These are phyloP conservation scores for Diaporthe sp. DNA, from an alignment of 2,329 filamentous ascomycete species.

Conservation along the genomic window DNA sequence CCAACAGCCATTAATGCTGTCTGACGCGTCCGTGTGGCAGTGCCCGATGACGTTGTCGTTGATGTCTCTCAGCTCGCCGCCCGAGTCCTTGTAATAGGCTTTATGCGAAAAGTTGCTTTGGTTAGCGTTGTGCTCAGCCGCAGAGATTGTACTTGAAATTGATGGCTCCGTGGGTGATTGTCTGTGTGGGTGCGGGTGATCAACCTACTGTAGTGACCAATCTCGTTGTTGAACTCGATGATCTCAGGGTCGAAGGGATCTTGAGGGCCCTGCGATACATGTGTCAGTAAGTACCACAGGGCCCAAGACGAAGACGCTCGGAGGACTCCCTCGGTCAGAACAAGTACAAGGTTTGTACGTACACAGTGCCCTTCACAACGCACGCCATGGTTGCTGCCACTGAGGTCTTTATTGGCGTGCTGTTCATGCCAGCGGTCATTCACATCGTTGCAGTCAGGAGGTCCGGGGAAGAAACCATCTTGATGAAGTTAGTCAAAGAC, in stretches of 20 bases:
- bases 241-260: neutral
- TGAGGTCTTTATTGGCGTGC: neutral
- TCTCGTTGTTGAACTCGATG: neutral
- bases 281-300: neutral
- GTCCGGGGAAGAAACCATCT: neutral
- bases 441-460: neutral
- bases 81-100: neutral
- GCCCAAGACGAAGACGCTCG: neutral
- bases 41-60: neutral
- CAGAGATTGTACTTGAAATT: neutral
- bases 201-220: neutral
- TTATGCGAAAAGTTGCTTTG: neutral
- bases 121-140: neutral
- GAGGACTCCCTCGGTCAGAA: neutral
- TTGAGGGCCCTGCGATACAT: neutral
- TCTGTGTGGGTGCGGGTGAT: neutral
- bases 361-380: neutral
- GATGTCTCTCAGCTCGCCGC: neutral
- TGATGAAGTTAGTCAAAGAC: neutral
- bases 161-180: neutral
- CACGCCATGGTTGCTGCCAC: neutral
- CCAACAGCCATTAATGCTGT: neutral
- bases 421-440: neutral
- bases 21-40: neutral
- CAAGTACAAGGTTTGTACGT: neutral